Percentiles rank a stretch among this genome's conserved stretches.
phyloP scores from a whole-genome alignment of 106 monocot genomes.

The Dendrobium catenatum region DNA sequence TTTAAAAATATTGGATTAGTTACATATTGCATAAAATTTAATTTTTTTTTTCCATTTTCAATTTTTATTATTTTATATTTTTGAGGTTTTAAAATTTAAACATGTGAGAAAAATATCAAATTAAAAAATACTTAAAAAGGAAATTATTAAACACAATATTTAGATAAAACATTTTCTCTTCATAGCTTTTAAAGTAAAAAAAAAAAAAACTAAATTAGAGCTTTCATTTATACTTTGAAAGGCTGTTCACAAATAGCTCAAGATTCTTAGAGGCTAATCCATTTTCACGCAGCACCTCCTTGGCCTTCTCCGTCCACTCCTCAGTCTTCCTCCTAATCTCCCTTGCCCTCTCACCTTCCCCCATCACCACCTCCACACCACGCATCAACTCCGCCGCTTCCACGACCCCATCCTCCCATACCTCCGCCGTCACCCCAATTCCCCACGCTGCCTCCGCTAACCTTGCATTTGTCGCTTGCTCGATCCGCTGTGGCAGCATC shows the following conservation, averaged over 20 bases:
- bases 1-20: too few species aligned
- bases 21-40: too few species aligned
- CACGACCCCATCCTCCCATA: not conserved
- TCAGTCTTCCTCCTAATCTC: constrained; percentile 11
- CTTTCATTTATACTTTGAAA: too few species aligned
- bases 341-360: not conserved
- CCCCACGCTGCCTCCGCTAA: constrained; percentile 10
- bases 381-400: constrained; percentile 4
- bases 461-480: constrained; percentile 6
- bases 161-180: too few species aligned
- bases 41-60: too few species aligned
- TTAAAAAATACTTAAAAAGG: too few species aligned
- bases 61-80: too few species aligned
- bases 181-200: too few species aligned
- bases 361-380: constrained; percentile 8
- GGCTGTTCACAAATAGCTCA: not conserved
- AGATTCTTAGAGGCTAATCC: constrained; percentile 24
- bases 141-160: too few species aligned
- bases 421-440: constrained; percentile 9
- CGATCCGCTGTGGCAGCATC: constrained; percentile 13
- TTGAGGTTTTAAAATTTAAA: too few species aligned
- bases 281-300: constrained; percentile 6
- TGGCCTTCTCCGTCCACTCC: constrained; percentile 19
- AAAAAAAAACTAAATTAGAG: too few species aligned
- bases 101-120: too few species aligned